Conservation (phyloP, 306 rosid species). For the Psophocarpus tetragonolobus region DNA sequence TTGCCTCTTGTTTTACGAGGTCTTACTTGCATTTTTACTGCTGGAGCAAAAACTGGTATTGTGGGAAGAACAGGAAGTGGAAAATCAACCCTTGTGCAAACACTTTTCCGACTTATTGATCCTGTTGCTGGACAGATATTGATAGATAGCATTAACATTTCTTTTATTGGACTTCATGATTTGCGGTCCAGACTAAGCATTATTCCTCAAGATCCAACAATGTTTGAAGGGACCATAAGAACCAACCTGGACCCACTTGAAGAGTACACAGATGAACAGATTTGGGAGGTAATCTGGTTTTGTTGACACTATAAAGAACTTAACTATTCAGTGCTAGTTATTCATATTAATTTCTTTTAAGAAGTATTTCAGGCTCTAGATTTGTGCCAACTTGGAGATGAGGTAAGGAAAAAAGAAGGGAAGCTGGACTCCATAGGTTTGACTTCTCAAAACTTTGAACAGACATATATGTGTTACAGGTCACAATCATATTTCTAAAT, state of each 20-base stretch:
- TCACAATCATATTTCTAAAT: background rate
- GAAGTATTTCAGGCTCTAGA: conserved; percentile 62
- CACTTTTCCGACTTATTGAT: conserved; percentile 73
- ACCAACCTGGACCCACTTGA: conserved; percentile 83
- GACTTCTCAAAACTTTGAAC: conserved; percentile 25
- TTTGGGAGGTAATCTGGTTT: conserved; percentile 76
- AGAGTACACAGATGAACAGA: conserved; percentile 77
- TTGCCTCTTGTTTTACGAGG: conserved; percentile 81
- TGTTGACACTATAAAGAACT: conserved; percentile 7
- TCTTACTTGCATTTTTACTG: conserved; percentile 62
- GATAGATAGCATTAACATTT: conserved; percentile 61
- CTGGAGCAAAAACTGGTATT: conserved; percentile 81
- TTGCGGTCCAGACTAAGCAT: conserved; percentile 74
- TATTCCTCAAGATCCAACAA: conserved; percentile 92
- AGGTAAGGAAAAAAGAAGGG: conserved; percentile 77
- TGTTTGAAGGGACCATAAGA: conserved; percentile 92
- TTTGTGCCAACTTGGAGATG: conserved; percentile 91
- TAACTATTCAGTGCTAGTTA: background rate
- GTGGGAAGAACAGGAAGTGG: conserved; percentile 93
- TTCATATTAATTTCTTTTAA: background rate
- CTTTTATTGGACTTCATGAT: conserved; percentile 71
- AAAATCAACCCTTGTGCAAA: conserved; percentile 79
- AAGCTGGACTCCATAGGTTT: conserved; percentile 77
- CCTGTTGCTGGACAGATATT: conserved; percentile 65
- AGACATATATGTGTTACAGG: conserved; percentile 13